These are phyloP conservation scores for Phyllosticta citribraziliensis DNA, from an alignment of 2,329 filamentous ascomycete genomes.

Conservation along the genomic window DNA sequence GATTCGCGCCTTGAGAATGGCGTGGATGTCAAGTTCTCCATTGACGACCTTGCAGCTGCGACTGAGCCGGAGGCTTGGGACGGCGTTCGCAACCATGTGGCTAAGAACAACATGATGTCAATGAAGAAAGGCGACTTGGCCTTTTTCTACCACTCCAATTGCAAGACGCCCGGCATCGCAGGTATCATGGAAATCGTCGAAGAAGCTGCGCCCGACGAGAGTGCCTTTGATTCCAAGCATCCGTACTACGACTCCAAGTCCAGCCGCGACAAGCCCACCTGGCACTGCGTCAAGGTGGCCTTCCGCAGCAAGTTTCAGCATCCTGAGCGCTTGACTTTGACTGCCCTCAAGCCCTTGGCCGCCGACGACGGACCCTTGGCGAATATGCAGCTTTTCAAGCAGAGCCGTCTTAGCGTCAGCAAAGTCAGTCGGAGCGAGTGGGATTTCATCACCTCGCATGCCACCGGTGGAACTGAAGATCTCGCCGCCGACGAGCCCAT, in stretches of 20 bases:
- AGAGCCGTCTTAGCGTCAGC: conserved; percentile 73
- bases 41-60: conserved; percentile 71
- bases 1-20: conserved; percentile 80
- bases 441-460: conserved; percentile 49
- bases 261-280: conserved; percentile 59
- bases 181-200: conserved; percentile 82
- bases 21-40: conserved; percentile 83
- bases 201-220: conserved; percentile 71
- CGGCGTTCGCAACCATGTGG: conserved; percentile 50
- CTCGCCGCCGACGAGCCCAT: neutral
- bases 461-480: conserved; percentile 1
- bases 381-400: conserved; percentile 74
- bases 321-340: conserved; percentile 54
- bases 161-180: conserved; percentile 78
- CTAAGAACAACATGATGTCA: conserved; percentile 77
- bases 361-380: conserved; percentile 47
- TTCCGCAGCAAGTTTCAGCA: conserved; percentile 71
- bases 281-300: conserved; percentile 82
- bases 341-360: conserved; percentile 58
- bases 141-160: conserved; percentile 97
- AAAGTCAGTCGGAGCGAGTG: conserved; percentile 57
- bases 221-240: conserved; percentile 59
- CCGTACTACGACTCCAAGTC: conserved; percentile 81
- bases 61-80: conserved; percentile 82
- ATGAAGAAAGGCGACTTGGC: conserved; percentile 90